Evolutionary conservation across 2,329 filamentous ascomycete species (phyloP), one percentile per base, ranked within the genome.

Genomic region (Byssoonygena ceratinophila): DNA sequence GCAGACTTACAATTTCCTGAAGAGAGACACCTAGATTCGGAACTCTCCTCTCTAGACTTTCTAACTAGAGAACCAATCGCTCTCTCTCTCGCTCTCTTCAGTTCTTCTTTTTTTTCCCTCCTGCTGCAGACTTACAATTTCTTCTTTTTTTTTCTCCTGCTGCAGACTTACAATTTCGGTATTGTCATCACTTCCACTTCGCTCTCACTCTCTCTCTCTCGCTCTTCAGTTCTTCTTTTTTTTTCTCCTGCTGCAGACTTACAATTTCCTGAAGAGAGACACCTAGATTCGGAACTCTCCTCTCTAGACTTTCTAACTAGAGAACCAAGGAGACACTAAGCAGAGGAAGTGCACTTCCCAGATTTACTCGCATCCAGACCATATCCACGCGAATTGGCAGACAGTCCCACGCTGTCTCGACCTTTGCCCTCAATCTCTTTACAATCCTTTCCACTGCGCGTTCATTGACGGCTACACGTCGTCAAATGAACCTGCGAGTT

Each of bases 401-500:
- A 36, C 25, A 41, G 23, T n/a, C 37, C 36, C 41, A 32, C n/a
- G 43, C 27, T 45, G 43, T 43, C 27, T 45, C 43, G n/a, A 31
- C n/a, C 27, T 22, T 18, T 45, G n/a, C n/a, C 25, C 20, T 36
- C 22, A 32, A 18, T 45, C 11, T 20, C 29, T 20, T 6, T 44
- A 23, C 48, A 44, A 34, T 4, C 20, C 20, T 16, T 34, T 41
- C 27, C 20, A 36, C 20, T 37, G 49, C 49, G 49, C 49, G 49
- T 51, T 88, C 77, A 84, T 94, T 92, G 88, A 78, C 87, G 86
- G 83, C 83, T 67, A 57, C 61, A 60, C 69, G 84, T 87, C 90
- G 88, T 94, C 87, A 91, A 88, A 95, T 95, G 90, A 95, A 92
- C 88, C 88, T 96, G 90, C 88, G 90, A 76, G 75, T 73, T 72